These are phyloP conservation scores for Citrus sinensis DNA, from an alignment of 345 rosid genomes.

Conservation along the genomic window DVS_A1.0 CM039161.1:23382501-23383000, in stretches of 20 bases:
- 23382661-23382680: conserved; percentile 89
- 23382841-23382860: conserved; percentile 86
- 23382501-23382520: neutral
- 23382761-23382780: neutral
- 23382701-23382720: conserved; percentile 86
- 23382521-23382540: conserved; percentile 74
- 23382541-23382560: conserved; percentile 84
- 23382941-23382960: neutral
- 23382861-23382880: conserved; percentile 88
- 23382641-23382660: conserved; percentile 87
- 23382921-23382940: conserved; percentile 58
- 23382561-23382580: conserved; percentile 94
- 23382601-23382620: conserved; percentile 88
- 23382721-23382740: neutral
- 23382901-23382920: conserved; percentile 74
- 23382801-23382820: conserved; percentile 24
- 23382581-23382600: conserved; percentile 85
- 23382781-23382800: neutral
- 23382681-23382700: conserved; percentile 83
- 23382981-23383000: neutral
- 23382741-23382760: neutral
- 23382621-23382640: conserved; percentile 75
- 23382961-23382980: neutral
- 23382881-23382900: conserved; percentile 86
- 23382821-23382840: conserved; percentile 94